Conservation (phyloP, 1,284 basidiomycete genomes). For the Exsudoporus floridanus region DNA sequence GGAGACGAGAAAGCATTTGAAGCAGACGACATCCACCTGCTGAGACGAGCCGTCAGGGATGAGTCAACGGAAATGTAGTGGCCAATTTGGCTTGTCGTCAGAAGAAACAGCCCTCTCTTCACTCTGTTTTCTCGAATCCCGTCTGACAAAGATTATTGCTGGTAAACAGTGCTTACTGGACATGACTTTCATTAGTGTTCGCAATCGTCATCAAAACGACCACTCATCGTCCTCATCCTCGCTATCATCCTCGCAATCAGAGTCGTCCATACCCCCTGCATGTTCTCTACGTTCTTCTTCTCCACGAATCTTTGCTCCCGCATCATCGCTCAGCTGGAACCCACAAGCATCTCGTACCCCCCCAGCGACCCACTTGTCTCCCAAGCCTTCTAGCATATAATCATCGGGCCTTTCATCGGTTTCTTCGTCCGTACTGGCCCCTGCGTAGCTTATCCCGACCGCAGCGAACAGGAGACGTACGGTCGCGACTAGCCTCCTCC, state of each 20-base stretch:
- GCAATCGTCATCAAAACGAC: too few species aligned
- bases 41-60: too few species aligned
- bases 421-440: constrained; percentile 13
- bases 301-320: background rate
- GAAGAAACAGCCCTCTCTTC: too few species aligned
- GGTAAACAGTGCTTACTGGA: too few species aligned
- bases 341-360: constrained; percentile 14
- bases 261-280: background rate
- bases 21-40: too few species aligned
- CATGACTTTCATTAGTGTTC: too few species aligned
- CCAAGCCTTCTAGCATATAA: constrained; percentile 11
- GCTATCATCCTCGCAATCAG: background rate
- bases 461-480: constrained; percentile 12
- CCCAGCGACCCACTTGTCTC: constrained; percentile 12
- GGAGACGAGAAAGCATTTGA: too few species aligned
- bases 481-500: constrained; percentile 6
- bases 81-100: too few species aligned
- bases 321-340: constrained; percentile 6
- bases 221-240: background rate
- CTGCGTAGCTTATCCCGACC: constrained; percentile 8
- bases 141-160: too few species aligned
- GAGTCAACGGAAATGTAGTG: too few species aligned
- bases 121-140: too few species aligned
- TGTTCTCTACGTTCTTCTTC: background rate
- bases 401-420: background rate